Evolutionary conservation across 257 asterid species (phyloP).

Genomic region (Solanum virginianum): DNA sequence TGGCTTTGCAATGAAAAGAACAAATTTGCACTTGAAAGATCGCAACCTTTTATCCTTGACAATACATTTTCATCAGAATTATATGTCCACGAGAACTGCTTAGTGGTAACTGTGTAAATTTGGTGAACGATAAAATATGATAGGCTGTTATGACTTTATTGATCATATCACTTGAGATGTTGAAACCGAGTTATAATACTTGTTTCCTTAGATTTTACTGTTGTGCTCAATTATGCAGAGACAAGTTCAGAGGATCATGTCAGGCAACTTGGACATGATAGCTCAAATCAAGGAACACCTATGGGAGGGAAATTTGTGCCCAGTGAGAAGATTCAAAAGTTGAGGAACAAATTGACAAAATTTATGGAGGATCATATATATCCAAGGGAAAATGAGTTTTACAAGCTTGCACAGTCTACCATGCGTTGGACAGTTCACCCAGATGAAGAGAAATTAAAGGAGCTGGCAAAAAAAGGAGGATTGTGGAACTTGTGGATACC

Average conservation of each 20-base stretch:
- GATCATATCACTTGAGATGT: neutral
- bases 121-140: neutral
- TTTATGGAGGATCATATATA: constrained; percentile 81
- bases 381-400: constrained; percentile 71
- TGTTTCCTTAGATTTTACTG: neutral
- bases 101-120: neutral
- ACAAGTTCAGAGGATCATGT: constrained; percentile 18
- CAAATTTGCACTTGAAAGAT: neutral
- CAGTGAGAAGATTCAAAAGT: constrained; percentile 50
- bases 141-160: neutral
- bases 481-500: constrained; percentile 94
- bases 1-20: neutral
- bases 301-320: constrained; percentile 61
- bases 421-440: constrained; percentile 89
- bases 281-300: constrained; percentile 10
- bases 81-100: neutral
- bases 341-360: constrained; percentile 50
- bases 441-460: constrained; percentile 76
- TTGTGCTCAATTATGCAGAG: constrained; percentile 15
- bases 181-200: neutral
- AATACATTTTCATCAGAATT: neutral
- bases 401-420: constrained; percentile 59
- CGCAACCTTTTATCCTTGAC: neutral
- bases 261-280: constrained; percentile 20
- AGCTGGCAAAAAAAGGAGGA: constrained; percentile 72